Percentiles rank a stretch among this genome's conserved stretches.
phyloP scores from a whole-genome alignment of 2,329 filamentous ascomycete genomes.

The Pseudodiploospora longispora region DNA sequence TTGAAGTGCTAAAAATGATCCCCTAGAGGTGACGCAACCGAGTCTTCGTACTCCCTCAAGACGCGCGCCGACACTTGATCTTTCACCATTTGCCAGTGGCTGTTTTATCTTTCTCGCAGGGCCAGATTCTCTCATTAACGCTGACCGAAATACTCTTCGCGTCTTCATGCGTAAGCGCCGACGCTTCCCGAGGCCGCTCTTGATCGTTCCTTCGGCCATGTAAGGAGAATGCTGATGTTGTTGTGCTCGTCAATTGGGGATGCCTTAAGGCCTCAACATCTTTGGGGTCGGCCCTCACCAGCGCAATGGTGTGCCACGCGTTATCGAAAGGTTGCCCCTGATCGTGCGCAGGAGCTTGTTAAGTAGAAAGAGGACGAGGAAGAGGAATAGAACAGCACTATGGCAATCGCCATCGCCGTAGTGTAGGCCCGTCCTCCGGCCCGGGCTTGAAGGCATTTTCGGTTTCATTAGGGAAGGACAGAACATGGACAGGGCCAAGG shows the following conservation, averaged over 20 bases:
- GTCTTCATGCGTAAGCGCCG: slow-evolving; percentile 11
- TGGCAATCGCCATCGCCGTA: slow-evolving; percentile 12
- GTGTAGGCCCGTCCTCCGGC: slow-evolving; percentile 12
- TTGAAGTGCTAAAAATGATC: slow-evolving; percentile 10
- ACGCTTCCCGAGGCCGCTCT: slow-evolving; percentile 9
- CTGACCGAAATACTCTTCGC: slow-evolving; percentile 9
- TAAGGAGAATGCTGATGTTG: slow-evolving; percentile 7
- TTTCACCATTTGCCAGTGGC: slow-evolving; percentile 11
- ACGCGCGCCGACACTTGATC: slow-evolving; percentile 11
- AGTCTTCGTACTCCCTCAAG: slow-evolving; percentile 11
- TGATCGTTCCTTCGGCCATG: slow-evolving; percentile 7
- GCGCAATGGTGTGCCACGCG: slow-evolving; percentile 9
- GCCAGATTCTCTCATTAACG: slow-evolving; percentile 10
- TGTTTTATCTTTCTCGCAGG: slow-evolving; percentile 9
- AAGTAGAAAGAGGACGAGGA: slow-evolving; percentile 12
- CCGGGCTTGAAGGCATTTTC: slow-evolving; percentile 12
- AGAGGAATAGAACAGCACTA: slow-evolving; percentile 12
- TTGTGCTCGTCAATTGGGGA: slow-evolving; percentile 9
- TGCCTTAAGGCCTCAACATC: slow-evolving; percentile 6
- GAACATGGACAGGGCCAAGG: slow-evolving; percentile 15
- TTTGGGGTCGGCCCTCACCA: slow-evolving; percentile 7
- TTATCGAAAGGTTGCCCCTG: slow-evolving; percentile 9
- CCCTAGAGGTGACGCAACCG: slow-evolving; percentile 9
- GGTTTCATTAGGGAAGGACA: slow-evolving; percentile 14
- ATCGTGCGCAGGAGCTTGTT: slow-evolving; percentile 10